These are phyloP conservation scores for Dillenia turbinata DNA, from an alignment of 164 flowering plant species.

Conservation along the genomic window DNA sequence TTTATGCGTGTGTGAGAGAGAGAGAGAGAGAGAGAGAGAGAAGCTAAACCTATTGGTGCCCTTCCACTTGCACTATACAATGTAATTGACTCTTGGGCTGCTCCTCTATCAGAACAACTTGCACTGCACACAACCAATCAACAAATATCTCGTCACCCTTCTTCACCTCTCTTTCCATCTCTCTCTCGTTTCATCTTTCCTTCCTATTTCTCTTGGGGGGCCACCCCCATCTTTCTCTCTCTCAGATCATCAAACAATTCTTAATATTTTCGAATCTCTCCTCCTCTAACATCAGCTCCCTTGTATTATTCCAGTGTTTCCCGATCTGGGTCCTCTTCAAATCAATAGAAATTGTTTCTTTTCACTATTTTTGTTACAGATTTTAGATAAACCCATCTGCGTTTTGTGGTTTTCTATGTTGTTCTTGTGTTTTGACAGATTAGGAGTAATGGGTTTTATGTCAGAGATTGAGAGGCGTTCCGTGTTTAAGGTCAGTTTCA, in stretches of 20 bases:
- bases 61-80: no score
- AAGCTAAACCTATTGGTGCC: no score
- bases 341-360: background rate
- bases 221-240: no score
- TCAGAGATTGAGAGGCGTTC: constrained; percentile 12
- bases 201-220: no score
- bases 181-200: background rate
- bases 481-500: constrained; percentile 30
- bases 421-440: constrained; percentile 12
- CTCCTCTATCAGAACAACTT: no score
- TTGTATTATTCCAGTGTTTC: no score
- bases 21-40: no score
- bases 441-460: constrained; percentile 20
- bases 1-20: no score
- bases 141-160: constrained; percentile 21
- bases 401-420: background rate
- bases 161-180: constrained; percentile 5
- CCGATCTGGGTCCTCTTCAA: background rate
- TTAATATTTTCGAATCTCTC: constrained; percentile 10
- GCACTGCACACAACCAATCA: constrained; percentile 15
- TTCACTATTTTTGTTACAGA: constrained; percentile 3
- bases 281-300: background rate
- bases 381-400: constrained; percentile 1
- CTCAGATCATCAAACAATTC: no score
- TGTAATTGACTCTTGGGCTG: no score